phyloP scores from a whole-genome alignment of 2,329 filamentous ascomycete species.

The Rugonectria rugulosa region DNA sequence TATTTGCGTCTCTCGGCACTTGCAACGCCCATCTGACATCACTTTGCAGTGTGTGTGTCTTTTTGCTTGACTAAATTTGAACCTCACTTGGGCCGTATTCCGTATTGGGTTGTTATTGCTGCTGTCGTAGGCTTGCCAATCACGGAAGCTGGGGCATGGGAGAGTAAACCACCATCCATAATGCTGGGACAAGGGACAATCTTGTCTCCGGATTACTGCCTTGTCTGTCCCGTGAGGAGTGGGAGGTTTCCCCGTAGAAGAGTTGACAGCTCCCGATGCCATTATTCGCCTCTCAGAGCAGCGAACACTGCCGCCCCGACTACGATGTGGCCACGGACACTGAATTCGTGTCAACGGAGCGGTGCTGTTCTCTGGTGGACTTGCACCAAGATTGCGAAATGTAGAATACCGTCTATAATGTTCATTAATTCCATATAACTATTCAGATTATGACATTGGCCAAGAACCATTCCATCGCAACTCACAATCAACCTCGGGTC shows the following conservation, averaged over 20 bases:
- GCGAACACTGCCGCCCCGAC: slow-evolving; percentile 1
- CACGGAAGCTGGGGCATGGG: too few species aligned
- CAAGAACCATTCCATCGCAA: background rate
- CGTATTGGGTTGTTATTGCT: too few species aligned
- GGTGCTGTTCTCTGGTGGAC: background rate
- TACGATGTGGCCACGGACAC: slow-evolving; percentile 1
- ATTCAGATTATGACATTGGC: background rate
- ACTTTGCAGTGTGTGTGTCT: too few species aligned
- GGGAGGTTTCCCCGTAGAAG: slow-evolving; percentile 10
- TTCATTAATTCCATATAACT: slow-evolving; percentile 1
- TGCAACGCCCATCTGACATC: slow-evolving; percentile 9
- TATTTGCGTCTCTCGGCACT: too few species aligned
- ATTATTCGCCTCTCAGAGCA: slow-evolving; percentile 6
- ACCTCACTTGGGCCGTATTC: too few species aligned
- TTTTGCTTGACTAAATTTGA: background rate
- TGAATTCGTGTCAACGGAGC: slow-evolving; percentile 1
- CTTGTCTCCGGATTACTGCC: slow-evolving; percentile 9
- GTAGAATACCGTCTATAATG: background rate
- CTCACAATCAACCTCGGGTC: slow-evolving; percentile 3
- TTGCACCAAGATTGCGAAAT: background rate
- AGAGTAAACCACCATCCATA: too few species aligned
- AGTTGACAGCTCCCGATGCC: background rate
- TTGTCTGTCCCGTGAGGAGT: slow-evolving; percentile 7
- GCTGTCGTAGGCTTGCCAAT: too few species aligned
- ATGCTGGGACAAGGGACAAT: background rate